Conservation (phyloP, 768 basidiomycete genomes). For the Solioccasus polychromus region DNA sequence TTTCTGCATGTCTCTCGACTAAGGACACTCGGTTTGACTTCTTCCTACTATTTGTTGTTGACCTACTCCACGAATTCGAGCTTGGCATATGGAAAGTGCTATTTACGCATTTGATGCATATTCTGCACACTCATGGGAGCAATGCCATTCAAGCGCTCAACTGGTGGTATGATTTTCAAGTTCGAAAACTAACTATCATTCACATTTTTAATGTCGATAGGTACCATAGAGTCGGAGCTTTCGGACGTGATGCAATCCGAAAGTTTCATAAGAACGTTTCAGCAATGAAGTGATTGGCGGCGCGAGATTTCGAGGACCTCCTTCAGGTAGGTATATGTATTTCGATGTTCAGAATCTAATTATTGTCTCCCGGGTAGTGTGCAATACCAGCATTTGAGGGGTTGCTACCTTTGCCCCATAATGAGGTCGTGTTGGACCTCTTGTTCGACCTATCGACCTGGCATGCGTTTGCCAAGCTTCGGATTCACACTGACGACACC, state of each 20-base stretch:
- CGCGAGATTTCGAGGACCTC: conserved; percentile 39
- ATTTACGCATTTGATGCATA: conserved; percentile 22
- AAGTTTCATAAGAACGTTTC: conserved; percentile 33
- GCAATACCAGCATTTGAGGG: background rate
- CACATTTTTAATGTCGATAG: conserved; percentile 12
- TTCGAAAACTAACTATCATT: background rate
- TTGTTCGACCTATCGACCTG: conserved; percentile 1
- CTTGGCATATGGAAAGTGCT: conserved; percentile 24
- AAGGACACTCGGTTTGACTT: conserved; percentile 10
- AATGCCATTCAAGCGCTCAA: conserved; percentile 13
- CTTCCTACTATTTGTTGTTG: conserved; percentile 13
- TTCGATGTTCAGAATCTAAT: no score
- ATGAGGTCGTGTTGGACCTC: background rate
- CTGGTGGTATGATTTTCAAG: conserved; percentile 9
- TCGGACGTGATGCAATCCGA: conserved; percentile 33
- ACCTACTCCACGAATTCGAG: conserved; percentile 26
- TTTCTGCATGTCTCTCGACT: conserved; percentile 19
- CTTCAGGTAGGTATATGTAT: conserved; percentile 27
- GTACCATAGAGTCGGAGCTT: conserved; percentile 30
- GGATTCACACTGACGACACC: background rate
- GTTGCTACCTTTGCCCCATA: background rate
- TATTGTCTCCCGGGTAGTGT: background rate
- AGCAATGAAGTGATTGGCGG: conserved; percentile 34
- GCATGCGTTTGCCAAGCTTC: conserved; percentile 1
- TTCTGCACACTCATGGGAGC: conserved; percentile 12